These are phyloP conservation scores for Zygosaccharomyces pseudobailii DNA, from an alignment of 1,139 yeast genomes.

Conservation along the genomic window DNA sequence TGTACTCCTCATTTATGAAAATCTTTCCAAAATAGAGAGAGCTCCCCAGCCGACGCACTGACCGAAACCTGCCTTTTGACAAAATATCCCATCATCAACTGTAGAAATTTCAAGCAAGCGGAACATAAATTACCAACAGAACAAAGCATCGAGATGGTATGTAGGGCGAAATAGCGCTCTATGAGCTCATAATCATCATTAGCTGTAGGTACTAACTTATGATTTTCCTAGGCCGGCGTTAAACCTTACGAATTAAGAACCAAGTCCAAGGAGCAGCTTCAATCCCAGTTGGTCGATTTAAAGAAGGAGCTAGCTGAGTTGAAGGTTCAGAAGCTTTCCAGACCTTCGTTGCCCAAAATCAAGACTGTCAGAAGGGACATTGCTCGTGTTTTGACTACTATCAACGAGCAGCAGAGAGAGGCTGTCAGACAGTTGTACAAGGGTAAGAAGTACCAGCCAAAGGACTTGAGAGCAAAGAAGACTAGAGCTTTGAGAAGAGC, in stretches of 20 bases:
- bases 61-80: slow-evolving; percentile 1
- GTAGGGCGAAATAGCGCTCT: background rate
- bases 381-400: slow-evolving; percentile 96
- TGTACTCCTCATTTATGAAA: background rate
- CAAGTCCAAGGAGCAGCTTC: slow-evolving; percentile 95
- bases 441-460: slow-evolving; percentile 96
- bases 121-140: background rate
- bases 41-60: background rate
- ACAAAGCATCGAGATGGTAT: slow-evolving; percentile 13
- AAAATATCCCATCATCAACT: background rate
- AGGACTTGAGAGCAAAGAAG: slow-evolving; percentile 98
- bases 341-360: slow-evolving; percentile 91
- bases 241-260: slow-evolving; percentile 96
- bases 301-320: slow-evolving; percentile 95
- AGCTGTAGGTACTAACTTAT: background rate
- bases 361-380: slow-evolving; percentile 96
- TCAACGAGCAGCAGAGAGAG: slow-evolving; percentile 95
- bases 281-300: slow-evolving; percentile 88
- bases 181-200: background rate
- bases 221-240: slow-evolving; percentile 64
- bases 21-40: background rate
- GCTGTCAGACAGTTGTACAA: slow-evolving; percentile 93
- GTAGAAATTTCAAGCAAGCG: background rate
- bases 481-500: slow-evolving; percentile 99
- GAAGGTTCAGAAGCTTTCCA: slow-evolving; percentile 93